Conservation (phyloP, 2,329 filamentous ascomycete genomes). For the Lachnellula suecica region DNA sequence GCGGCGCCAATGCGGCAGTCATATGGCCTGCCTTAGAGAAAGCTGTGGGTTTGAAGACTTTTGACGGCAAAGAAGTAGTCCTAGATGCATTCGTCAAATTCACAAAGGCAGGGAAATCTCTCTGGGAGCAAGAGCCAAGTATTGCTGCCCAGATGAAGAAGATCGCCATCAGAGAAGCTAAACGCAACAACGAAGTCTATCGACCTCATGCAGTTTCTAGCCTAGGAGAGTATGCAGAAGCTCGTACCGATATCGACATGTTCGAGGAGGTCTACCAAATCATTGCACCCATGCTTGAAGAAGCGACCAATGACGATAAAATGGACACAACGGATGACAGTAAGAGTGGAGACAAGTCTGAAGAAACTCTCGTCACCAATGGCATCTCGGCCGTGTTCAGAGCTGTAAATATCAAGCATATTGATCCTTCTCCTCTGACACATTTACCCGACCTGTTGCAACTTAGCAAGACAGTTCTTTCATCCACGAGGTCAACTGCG, state of each 20-base stretch:
- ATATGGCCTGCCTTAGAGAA: constrained; percentile 86
- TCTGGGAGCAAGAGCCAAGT: constrained; percentile 53
- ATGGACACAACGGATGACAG: constrained; percentile 55
- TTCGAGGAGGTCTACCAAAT: constrained; percentile 66
- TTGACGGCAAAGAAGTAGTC: constrained; percentile 86
- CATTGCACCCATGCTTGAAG: constrained; percentile 61
- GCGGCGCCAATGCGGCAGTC: constrained; percentile 54
- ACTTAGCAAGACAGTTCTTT: constrained; percentile 20
- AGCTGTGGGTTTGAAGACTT: constrained; percentile 83
- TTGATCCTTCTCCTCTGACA: constrained; percentile 22
- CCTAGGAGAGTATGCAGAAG: constrained; percentile 70
- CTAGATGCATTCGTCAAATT: constrained; percentile 79
- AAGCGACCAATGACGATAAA: constrained; percentile 54
- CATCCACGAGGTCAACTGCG: constrained; percentile 29
- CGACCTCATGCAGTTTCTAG: constrained; percentile 71
- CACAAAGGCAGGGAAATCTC: constrained; percentile 58
- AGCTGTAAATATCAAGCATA: constrained; percentile 28
- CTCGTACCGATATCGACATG: constrained; percentile 68
- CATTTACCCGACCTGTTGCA: constrained; percentile 29
- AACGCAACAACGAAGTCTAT: constrained; percentile 85
- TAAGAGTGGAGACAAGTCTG: constrained; percentile 22
- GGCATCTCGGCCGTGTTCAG: constrained; percentile 32
- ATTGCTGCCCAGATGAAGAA: constrained; percentile 71
- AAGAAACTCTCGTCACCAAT: constrained; percentile 30
- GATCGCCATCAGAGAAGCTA: constrained; percentile 82